Percentiles rank a stretch among this genome's conserved stretches.
Evolutionary conservation across 2,329 filamentous ascomycete species (phyloP).

Genomic region (Hypocreales sp.): DNA sequence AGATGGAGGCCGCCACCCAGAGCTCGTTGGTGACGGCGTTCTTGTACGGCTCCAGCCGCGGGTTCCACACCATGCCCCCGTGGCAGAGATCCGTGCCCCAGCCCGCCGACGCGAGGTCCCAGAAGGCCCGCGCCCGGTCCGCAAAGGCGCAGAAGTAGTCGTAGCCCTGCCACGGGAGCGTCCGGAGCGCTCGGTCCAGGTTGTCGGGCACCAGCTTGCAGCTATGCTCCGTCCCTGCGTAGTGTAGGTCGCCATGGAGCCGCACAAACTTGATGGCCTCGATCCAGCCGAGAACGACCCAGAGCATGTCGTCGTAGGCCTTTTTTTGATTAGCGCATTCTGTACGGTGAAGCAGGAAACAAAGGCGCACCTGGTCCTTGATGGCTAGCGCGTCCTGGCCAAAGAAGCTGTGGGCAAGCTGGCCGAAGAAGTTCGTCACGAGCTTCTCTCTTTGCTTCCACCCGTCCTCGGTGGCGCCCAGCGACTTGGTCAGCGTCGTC

Average conservation of each 20-base stretch:
- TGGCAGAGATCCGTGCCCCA: slow-evolving; percentile 73
- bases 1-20: slow-evolving; percentile 68
- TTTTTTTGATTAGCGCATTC: slow-evolving; percentile 15
- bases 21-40: slow-evolving; percentile 94
- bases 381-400: slow-evolving; percentile 68
- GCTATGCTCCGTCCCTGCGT: slow-evolving; percentile 16
- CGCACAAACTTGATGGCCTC: slow-evolving; percentile 65
- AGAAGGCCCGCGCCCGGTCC: slow-evolving; percentile 72
- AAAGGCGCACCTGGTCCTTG: slow-evolving; percentile 31
- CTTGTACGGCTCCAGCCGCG: slow-evolving; percentile 68
- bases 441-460: slow-evolving; percentile 53
- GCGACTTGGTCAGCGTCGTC: slow-evolving; percentile 50
- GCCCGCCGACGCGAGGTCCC: slow-evolving; percentile 60
- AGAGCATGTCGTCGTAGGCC: slow-evolving; percentile 89
- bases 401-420: slow-evolving; percentile 67
- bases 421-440: slow-evolving; percentile 69
- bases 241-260: slow-evolving; percentile 50
- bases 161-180: slow-evolving; percentile 55
- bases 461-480: slow-evolving; percentile 21
- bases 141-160: slow-evolving; percentile 66
- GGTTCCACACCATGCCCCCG: slow-evolving; percentile 88
- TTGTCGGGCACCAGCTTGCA: slow-evolving; percentile 3
- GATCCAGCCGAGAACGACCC: slow-evolving; percentile 87
- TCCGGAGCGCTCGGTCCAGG: slow-evolving; percentile 7
- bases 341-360: background rate